Evolutionary conservation across 2,329 filamentous ascomycete genomes (phyloP).

Genomic region (Aaosphaeria arxii): DNA sequence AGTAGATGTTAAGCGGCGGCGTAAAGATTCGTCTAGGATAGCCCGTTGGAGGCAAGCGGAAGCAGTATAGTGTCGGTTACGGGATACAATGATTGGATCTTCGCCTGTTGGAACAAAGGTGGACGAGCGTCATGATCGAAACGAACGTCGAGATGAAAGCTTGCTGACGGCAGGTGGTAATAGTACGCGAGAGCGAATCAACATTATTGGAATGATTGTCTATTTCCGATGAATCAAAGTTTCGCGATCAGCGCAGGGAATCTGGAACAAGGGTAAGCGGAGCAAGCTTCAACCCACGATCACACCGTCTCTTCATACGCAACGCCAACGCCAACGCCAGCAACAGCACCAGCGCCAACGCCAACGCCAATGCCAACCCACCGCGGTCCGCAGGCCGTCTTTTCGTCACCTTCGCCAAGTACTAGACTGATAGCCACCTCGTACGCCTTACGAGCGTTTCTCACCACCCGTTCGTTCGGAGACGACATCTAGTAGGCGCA

Average conservation of each 20-base stretch:
- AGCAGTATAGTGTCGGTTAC: slow-evolving; percentile 17
- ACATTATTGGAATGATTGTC: too few species aligned
- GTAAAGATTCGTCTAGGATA: slow-evolving; percentile 28
- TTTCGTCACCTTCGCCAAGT: slow-evolving; percentile 9
- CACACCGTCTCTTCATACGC: slow-evolving; percentile 4
- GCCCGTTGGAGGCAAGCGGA: slow-evolving; percentile 20
- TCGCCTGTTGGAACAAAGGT: slow-evolving; percentile 7
- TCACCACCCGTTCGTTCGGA: slow-evolving; percentile 15
- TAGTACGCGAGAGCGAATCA: slow-evolving; percentile 14
- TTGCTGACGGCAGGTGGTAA: slow-evolving; percentile 24
- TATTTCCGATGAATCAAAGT: too few species aligned
- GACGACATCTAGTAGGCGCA: slow-evolving; percentile 19
- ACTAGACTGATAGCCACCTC: background rate
- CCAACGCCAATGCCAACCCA: background rate
- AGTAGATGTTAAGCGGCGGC: slow-evolving; percentile 8
- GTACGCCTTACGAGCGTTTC: slow-evolving; percentile 7
- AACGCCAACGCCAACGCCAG: slow-evolving; percentile 3
- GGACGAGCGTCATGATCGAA: background rate
- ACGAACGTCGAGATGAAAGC: slow-evolving; percentile 5
- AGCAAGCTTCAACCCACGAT: slow-evolving; percentile 1
- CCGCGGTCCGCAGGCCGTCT: slow-evolving; percentile 5
- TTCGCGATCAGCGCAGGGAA: slow-evolving; percentile 13
- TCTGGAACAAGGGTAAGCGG: slow-evolving; percentile 14
- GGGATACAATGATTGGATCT: slow-evolving; percentile 21
- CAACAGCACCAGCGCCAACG: too few species aligned